phyloP scores from a whole-genome alignment of 1,284 basidiomycete genomes.

The Ceratobasidium sp. region DNA sequence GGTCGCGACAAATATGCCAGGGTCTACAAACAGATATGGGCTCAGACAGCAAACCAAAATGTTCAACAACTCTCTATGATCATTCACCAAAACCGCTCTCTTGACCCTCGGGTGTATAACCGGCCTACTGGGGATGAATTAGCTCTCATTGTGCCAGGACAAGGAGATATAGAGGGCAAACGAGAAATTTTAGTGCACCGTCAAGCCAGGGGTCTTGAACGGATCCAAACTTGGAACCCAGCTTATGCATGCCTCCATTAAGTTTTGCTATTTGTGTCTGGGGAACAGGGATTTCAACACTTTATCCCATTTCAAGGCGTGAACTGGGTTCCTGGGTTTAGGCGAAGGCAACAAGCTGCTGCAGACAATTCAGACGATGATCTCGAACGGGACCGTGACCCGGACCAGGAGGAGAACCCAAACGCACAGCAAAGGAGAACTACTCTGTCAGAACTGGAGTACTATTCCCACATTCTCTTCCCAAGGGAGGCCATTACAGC shows the following conservation, averaged over 20 bases:
- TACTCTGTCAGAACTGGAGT: slow-evolving; percentile 23
- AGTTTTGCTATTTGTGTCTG: slow-evolving; percentile 60
- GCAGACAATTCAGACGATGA: slow-evolving; percentile 4
- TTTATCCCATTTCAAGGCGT: slow-evolving; percentile 50
- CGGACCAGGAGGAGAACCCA: not conserved
- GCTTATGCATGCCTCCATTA: slow-evolving; percentile 60
- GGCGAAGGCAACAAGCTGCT: not conserved
- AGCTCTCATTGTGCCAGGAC: slow-evolving; percentile 57
- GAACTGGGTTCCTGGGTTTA: not conserved
- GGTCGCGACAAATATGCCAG: too few relatives aligned
- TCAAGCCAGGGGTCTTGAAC: slow-evolving; percentile 44
- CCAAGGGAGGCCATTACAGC: slow-evolving; percentile 34
- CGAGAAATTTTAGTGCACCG: slow-evolving; percentile 58
- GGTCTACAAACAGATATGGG: slow-evolving; percentile 55
- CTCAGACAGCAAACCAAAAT: slow-evolving; percentile 55
- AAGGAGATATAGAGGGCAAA: slow-evolving; percentile 41
- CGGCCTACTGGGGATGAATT: slow-evolving; percentile 59
- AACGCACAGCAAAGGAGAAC: not conserved
- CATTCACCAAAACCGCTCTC: slow-evolving; percentile 14
- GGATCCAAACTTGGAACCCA: slow-evolving; percentile 54
- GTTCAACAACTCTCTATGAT: slow-evolving; percentile 13
- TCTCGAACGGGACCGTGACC: too few relatives aligned
- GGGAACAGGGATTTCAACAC: slow-evolving; percentile 59
- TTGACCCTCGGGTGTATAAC: slow-evolving; percentile 58
- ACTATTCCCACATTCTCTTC: slow-evolving; percentile 57